These are phyloP conservation scores for Diaporthe ilicicola DNA, from an alignment of 2,329 filamentous ascomycete species.

Conservation along the genomic window DNA sequence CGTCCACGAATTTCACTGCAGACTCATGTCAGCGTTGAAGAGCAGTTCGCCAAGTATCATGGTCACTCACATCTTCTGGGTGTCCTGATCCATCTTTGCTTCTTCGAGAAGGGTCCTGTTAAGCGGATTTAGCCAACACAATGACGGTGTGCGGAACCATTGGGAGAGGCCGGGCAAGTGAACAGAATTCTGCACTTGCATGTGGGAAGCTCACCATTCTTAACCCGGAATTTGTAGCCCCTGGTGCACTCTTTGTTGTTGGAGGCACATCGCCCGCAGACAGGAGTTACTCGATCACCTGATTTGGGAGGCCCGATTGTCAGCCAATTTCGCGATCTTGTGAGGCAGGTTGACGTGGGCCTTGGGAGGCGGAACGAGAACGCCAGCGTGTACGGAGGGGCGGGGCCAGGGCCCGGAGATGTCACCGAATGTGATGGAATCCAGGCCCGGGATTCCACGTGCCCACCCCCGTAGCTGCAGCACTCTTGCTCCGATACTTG, in stretches of 20 bases:
- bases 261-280: constrained; percentile 44
- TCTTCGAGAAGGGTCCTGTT: constrained; percentile 40
- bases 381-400: constrained; percentile 19
- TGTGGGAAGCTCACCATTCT: constrained; percentile 34
- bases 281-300: constrained; percentile 51
- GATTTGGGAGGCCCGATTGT: not conserved
- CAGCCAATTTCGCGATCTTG: constrained; percentile 11
- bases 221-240: constrained; percentile 45
- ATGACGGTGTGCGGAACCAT: not conserved
- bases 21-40: not conserved
- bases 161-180: not conserved
- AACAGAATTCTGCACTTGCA: not conserved
- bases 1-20: constrained; percentile 41
- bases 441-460: constrained; percentile 1
- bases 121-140: not conserved
- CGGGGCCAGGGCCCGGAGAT: not conserved
- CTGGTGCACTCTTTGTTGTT: constrained; percentile 40
- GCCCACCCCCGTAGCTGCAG: not conserved
- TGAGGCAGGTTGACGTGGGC: not conserved
- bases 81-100: constrained; percentile 45
- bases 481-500: not conserved
- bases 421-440: constrained; percentile 5
- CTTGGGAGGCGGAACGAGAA: not conserved
- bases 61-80: constrained; percentile 40
- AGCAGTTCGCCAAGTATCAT: not conserved